phyloP scores from a whole-genome alignment of 2,329 filamentous ascomycete genomes.

The Fusarium tuaranense region DNA sequence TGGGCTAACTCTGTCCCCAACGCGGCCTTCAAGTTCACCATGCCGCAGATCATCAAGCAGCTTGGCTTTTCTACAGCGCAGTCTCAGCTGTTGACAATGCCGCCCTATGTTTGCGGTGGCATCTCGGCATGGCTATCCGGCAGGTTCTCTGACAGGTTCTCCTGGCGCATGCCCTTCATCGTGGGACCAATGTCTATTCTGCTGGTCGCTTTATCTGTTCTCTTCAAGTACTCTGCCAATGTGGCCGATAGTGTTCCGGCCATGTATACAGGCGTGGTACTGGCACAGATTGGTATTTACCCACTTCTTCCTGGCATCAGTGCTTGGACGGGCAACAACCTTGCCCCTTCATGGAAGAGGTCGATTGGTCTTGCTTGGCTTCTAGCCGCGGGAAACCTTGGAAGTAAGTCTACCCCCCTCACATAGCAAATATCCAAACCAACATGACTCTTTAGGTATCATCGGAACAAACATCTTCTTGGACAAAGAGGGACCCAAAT shows the following conservation, averaged over 20 bases:
- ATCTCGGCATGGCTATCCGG: conserved; percentile 45
- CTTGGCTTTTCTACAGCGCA: conserved; percentile 52
- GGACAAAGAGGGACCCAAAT: conserved; percentile 48
- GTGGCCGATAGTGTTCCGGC: conserved; percentile 51
- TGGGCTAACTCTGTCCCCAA: conserved; percentile 45
- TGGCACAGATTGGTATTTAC: conserved; percentile 44
- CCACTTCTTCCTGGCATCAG: conserved; percentile 45
- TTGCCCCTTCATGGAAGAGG: conserved; percentile 38
- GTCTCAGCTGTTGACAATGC: conserved; percentile 47
- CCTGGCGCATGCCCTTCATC: conserved; percentile 55
- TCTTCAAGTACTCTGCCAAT: conserved; percentile 50
- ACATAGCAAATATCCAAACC: too few species aligned
- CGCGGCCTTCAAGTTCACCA: conserved; percentile 43
- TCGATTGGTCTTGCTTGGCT: conserved; percentile 42
- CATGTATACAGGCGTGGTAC: conserved; percentile 25
- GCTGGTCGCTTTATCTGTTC: conserved; percentile 47
- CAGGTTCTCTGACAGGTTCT: conserved; percentile 49
- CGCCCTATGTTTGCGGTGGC: conserved; percentile 50
- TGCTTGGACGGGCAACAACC: conserved; percentile 42
- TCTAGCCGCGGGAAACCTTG: conserved; percentile 37
- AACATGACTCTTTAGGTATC: conserved; percentile 22
- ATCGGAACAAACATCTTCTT: conserved; percentile 55
- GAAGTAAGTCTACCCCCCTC: conserved; percentile 24
- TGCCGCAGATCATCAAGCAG: conserved; percentile 53
- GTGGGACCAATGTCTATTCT: conserved; percentile 46